These are phyloP conservation scores for Fusarium haematococcum DNA, from an alignment of 2,329 filamentous ascomycete species.

Conservation along the genomic window DNA sequence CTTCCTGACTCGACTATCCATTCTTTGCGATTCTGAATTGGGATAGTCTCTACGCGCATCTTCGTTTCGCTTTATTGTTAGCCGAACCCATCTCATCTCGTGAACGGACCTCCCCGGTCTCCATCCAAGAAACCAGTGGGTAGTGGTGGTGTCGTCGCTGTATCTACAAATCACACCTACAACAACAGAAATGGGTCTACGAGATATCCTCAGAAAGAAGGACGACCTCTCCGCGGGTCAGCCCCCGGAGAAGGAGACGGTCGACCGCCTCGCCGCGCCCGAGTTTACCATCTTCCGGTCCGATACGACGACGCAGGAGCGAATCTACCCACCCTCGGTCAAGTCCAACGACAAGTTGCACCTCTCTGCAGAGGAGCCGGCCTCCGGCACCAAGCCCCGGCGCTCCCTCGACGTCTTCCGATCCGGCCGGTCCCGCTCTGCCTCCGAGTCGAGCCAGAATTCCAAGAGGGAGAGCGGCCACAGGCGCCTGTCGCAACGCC, in stretches of 20 bases:
- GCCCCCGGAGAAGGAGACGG: slow-evolving; percentile 52
- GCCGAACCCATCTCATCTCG: background rate
- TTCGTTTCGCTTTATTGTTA: background rate
- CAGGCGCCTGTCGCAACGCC: slow-evolving; percentile 73
- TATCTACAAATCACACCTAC: background rate
- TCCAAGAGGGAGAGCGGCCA: slow-evolving; percentile 49
- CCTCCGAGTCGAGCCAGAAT: slow-evolving; percentile 55
- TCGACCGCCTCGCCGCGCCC: slow-evolving; percentile 58
- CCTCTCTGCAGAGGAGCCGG: slow-evolving; percentile 47
- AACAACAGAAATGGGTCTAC: slow-evolving; percentile 59
- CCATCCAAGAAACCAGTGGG: background rate
- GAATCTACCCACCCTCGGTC: slow-evolving; percentile 74
- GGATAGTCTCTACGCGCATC: background rate
- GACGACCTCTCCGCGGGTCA: slow-evolving; percentile 55
- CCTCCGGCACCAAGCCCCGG: slow-evolving; percentile 47
- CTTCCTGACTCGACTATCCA: background rate
- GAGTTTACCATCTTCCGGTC: slow-evolving; percentile 88
- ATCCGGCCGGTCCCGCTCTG: slow-evolving; percentile 60
- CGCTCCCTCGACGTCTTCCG: slow-evolving; percentile 61
- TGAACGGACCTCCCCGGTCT: slow-evolving; percentile 4
- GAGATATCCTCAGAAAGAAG: slow-evolving; percentile 67
- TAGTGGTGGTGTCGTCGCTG: background rate
- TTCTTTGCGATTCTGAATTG: background rate
- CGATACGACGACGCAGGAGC: slow-evolving; percentile 83
- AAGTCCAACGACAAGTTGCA: slow-evolving; percentile 47